A percentile compares a stretch with the other conserved stretches of the same genome.
These are phyloP conservation scores for Lentinula sp. DNA, from an alignment of 768 basidiomycete genomes.

Conservation along the genomic window DNA sequence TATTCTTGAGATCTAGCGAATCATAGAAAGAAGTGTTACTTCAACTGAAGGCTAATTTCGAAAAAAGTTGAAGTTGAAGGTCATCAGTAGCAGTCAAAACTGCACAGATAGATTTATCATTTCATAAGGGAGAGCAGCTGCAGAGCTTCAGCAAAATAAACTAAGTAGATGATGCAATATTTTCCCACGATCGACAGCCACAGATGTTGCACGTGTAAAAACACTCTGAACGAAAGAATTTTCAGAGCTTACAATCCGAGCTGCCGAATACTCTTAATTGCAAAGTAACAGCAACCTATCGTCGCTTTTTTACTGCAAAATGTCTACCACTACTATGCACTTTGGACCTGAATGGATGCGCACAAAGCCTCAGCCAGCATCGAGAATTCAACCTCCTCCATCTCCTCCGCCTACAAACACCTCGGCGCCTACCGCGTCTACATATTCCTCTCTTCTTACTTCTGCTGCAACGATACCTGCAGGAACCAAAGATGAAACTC, in stretches of 20 bases:
- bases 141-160: background rate
- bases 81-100: background rate
- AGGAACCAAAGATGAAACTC: conserved; percentile 56
- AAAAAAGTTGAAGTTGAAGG: background rate
- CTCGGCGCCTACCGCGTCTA: conserved; percentile 46
- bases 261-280: background rate
- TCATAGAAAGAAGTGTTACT: no score
- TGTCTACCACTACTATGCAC: conserved; percentile 71
- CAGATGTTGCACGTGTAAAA: conserved; percentile 8
- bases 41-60: no score
- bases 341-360: conserved; percentile 95
- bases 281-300: conserved; percentile 8
- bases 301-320: conserved; percentile 14
- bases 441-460: conserved; percentile 68
- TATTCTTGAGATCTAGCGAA: no score
- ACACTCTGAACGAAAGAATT: conserved; percentile 18
- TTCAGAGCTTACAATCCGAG: conserved; percentile 19
- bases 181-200: background rate
- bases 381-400: conserved; percentile 49
- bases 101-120: no score
- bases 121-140: no score
- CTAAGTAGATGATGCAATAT: background rate
- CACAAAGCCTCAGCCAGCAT: conserved; percentile 56
- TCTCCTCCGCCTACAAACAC: conserved; percentile 47
- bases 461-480: conserved; percentile 39